phyloP scores from a whole-genome alignment of 306 rosid species.

The Medicago arabica region DNA sequence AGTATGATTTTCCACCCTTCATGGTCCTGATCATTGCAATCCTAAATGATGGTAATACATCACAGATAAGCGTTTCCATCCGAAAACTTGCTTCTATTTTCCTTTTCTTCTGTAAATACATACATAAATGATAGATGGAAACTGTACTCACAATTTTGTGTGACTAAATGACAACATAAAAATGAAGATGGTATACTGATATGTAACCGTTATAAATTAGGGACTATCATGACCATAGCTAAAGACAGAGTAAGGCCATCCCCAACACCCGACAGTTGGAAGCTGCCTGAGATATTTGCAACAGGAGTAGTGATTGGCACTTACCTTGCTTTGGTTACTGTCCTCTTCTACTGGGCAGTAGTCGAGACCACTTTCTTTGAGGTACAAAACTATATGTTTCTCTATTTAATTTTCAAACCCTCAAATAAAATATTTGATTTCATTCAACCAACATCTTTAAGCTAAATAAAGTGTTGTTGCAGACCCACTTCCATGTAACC shows the following conservation, averaged over 20 bases:
- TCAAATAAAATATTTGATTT: conserved; percentile 29
- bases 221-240: conserved; percentile 91
- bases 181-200: conserved; percentile 5
- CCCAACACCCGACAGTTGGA: conserved; percentile 90
- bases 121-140: conserved; percentile 9
- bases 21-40: conserved; percentile 92
- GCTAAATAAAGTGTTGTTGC: conserved; percentile 44
- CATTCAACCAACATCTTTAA: conserved; percentile 19
- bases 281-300: conserved; percentile 83
- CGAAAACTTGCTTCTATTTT: conserved; percentile 26
- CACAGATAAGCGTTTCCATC: conserved; percentile 21
- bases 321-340: conserved; percentile 81
- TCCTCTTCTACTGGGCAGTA: conserved; percentile 71
- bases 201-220: conserved; percentile 41
- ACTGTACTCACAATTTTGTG: conserved; percentile 9
- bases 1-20: conserved; percentile 90
- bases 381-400: conserved; percentile 49
- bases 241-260: conserved; percentile 88
- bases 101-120: conserved; percentile 1
- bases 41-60: conserved; percentile 76
- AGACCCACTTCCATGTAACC: conserved; percentile 62
- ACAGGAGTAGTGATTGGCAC: conserved; percentile 87
- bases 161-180: conserved; percentile 5
- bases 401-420: conserved; percentile 9
- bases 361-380: conserved; percentile 74